Percentiles rank a stretch among this genome's conserved stretches.
Evolutionary conservation across 768 basidiomycete species (phyloP).

Genomic region (Agaricus blazei): DNA sequence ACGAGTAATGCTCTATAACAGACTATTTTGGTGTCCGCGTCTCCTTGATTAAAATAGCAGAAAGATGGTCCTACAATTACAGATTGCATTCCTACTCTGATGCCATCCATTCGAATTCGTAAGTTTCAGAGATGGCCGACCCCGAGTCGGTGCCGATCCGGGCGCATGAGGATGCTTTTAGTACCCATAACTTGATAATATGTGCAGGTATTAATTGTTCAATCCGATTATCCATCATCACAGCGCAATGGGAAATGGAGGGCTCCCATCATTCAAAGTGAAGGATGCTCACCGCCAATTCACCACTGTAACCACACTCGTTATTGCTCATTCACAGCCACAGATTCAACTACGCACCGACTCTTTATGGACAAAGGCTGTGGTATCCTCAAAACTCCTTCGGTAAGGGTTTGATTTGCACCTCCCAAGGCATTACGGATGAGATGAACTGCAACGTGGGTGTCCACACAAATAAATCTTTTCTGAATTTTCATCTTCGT

Average conservation of each 20-base stretch:
- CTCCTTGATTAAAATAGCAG: no score
- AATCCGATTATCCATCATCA: no score
- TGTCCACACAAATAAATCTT: constrained; percentile 32
- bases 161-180: no score
- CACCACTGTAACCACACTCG: constrained; percentile 7
- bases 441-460: constrained; percentile 43
- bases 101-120: no score
- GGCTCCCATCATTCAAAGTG: neutral
- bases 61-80: no score
- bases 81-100: no score
- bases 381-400: constrained; percentile 25
- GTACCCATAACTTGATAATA: no score
- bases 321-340: neutral
- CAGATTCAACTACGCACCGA: neutral
- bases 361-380: neutral
- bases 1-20: no score
- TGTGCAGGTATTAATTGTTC: neutral
- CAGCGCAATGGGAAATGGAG: neutral
- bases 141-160: no score
- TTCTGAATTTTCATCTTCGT: constrained; percentile 31
- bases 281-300: constrained; percentile 3
- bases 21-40: no score
- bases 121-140: no score
- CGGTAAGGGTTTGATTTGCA: constrained; percentile 32
- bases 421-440: constrained; percentile 48